These are phyloP conservation scores for Harringtonia lauricola DNA, from an alignment of 2,329 filamentous ascomycete genomes.

Conservation along the genomic window DNA sequence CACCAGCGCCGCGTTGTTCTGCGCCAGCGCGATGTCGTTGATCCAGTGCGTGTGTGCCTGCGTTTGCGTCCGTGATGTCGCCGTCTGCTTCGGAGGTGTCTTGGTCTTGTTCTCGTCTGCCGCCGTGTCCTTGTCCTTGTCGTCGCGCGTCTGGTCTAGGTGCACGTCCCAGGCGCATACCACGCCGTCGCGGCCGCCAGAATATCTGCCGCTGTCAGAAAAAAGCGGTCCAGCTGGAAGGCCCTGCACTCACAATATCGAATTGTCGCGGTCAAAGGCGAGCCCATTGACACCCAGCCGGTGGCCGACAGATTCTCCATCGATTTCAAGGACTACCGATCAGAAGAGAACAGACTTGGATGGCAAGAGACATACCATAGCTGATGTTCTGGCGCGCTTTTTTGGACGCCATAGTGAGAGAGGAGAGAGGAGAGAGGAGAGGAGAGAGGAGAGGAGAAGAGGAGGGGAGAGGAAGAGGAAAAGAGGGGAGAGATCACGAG, in stretches of 20 bases:
- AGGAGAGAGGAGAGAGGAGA: too few species aligned
- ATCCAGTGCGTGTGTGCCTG: constrained; percentile 91
- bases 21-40: constrained; percentile 77
- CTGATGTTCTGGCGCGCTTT: constrained; percentile 57
- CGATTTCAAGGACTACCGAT: constrained; percentile 39
- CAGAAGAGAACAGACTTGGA: background rate
- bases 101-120: background rate
- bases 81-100: constrained; percentile 26
- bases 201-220: constrained; percentile 56
- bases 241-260: constrained; percentile 61
- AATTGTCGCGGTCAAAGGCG: constrained; percentile 71
- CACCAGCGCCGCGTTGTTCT: constrained; percentile 68
- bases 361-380: constrained; percentile 39
- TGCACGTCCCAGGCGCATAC: constrained; percentile 93
- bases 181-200: constrained; percentile 86
- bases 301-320: constrained; percentile 63
- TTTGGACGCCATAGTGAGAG: constrained; percentile 40
- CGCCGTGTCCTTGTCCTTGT: constrained; percentile 4
- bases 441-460: too few species aligned
- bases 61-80: constrained; percentile 49
- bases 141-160: constrained; percentile 40
- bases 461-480: too few species aligned
- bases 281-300: constrained; percentile 91
- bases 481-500: too few species aligned
- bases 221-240: constrained; percentile 6